Base-by-base conservation (phyloP, 1,284 basidiomycete genomes). In the Tetrapyrgos nigripes region DNA sequence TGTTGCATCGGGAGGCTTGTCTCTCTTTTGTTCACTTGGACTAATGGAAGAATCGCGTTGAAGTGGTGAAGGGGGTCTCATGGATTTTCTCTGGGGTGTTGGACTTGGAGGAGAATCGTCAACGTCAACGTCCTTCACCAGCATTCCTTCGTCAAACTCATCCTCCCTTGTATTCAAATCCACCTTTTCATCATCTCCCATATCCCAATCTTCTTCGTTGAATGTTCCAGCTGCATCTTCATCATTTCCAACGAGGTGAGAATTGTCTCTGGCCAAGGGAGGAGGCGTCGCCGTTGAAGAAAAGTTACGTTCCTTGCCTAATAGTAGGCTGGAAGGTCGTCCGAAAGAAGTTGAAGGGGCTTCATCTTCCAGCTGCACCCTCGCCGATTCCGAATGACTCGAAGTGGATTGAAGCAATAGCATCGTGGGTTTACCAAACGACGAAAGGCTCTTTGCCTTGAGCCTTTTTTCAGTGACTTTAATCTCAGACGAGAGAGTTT, bases 111-210 rank as follows among this genome's bases (percentile, higher is more conserved):
- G 8, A 46, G 27, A 14, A 11, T 13, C n/a, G 31, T 45, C 37
- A 10, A 9, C 13, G 29, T 37, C 19, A 43, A 11, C 27, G 59
- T 85, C 83, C 10, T 83, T 72, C 64, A 85, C 33, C 33, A 47
- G 31, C 57, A 52, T 45, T 48, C 23, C 23, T 23, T 48, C 23
- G 23, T 48, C 46, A n/a, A n/a, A n/a, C 28, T 66, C 66, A 6
- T 73, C 62, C 24, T 74, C 74, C 17, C 58, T 62, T 33, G 53
- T 47, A n/a, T 43, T 75, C 62, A 24, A 65, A 56, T 48, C 63
- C 69, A 11, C 75, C 65, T 46, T 21, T 70, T 90, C 88, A 62
- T 90, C 88, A 62, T 92, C 88, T 5, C 81, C 85, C 64, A 70
- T 82, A 40, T 73, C 79, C 89, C 89, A 91, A 19, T 83, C 82